A percentile compares a stretch with the other conserved stretches of the same genome.
These are phyloP conservation scores for Phlebiopsis flavidoalba DNA, from an alignment of 768 basidiomycete genomes.

Conservation along the genomic window DNA sequence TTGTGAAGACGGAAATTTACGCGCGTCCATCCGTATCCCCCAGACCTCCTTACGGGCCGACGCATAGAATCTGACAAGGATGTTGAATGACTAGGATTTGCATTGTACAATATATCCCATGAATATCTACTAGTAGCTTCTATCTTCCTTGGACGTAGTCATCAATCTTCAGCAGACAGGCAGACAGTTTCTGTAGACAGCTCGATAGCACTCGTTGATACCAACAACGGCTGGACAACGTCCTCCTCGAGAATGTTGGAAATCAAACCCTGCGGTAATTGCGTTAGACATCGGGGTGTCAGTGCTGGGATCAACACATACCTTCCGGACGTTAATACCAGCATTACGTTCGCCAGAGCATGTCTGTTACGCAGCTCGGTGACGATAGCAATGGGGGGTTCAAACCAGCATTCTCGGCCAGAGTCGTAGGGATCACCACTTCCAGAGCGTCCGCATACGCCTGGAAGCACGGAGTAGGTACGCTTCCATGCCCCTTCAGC, in stretches of 20 bases:
- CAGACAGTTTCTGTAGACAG: conserved; percentile 97
- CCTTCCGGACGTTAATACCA: conserved; percentile 98
- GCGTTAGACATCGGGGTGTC: background rate
- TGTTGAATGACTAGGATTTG: background rate
- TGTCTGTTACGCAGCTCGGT: conserved; percentile 97
- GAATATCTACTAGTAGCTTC: conserved; percentile 4
- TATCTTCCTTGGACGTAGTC: conserved; percentile 83
- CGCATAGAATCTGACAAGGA: background rate
- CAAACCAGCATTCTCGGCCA: conserved; percentile 97
- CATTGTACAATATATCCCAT: background rate
- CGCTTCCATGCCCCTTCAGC: conserved; percentile 62
- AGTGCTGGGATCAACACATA: conserved; percentile 28
- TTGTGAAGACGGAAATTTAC: conserved; percentile 41
- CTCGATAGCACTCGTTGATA: conserved; percentile 93
- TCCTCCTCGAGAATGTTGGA: conserved; percentile 98
- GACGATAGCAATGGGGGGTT: conserved; percentile 97
- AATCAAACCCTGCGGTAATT: conserved; percentile 69
- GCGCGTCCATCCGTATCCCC: conserved; percentile 43
- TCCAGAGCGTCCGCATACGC: conserved; percentile 97
- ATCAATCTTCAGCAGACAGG: conserved; percentile 90
- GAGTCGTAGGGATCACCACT: conserved; percentile 89
- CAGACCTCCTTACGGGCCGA: conserved; percentile 33
- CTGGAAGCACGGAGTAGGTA: conserved; percentile 99
- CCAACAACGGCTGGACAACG: conserved; percentile 92
- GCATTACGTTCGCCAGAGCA: conserved; percentile 89